These are phyloP conservation scores for Blastomyces parvus DNA, from an alignment of 2,329 filamentous ascomycete species.

Conservation along the genomic window DNA sequence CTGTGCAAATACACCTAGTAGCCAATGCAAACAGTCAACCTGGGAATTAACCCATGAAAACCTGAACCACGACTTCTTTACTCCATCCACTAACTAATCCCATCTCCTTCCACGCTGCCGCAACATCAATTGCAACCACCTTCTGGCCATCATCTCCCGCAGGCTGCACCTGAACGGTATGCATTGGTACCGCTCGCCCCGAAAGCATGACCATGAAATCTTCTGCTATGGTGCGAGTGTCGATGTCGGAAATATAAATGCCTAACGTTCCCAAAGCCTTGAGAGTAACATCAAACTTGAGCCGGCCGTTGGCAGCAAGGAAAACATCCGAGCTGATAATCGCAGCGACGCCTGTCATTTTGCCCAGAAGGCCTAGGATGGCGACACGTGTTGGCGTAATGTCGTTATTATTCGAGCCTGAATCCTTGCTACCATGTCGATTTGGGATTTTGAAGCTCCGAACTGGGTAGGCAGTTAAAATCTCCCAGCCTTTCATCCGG, in stretches of 20 bases:
- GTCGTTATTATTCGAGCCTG: conserved; percentile 24
- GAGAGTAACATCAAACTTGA: conserved; percentile 58
- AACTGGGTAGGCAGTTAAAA: conserved; percentile 65
- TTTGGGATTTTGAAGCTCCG: conserved; percentile 41
- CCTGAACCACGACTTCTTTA: conserved; percentile 65
- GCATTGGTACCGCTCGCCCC: conserved; percentile 56
- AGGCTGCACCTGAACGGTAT: conserved; percentile 49
- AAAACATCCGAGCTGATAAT: conserved; percentile 55
- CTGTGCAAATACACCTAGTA: background rate
- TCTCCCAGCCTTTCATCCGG: conserved; percentile 62
- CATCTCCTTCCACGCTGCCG: conserved; percentile 67
- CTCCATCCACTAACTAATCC: conserved; percentile 62
- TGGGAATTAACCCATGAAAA: conserved; percentile 39
- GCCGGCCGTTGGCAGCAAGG: conserved; percentile 48
- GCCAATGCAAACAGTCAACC: background rate
- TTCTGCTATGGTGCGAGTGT: conserved; percentile 48
- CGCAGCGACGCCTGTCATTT: conserved; percentile 83
- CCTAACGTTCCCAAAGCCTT: conserved; percentile 68
- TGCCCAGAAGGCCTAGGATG: conserved; percentile 67
- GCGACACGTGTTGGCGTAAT: conserved; percentile 46
- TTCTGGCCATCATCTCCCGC: conserved; percentile 31
- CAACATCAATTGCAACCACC: conserved; percentile 68
- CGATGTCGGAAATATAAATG: conserved; percentile 65
- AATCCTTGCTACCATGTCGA: conserved; percentile 31
- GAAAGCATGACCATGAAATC: conserved; percentile 68